These are phyloP conservation scores for Coriaria nepalensis DNA, from an alignment of 306 rosid species.

Conservation along the genomic window DNA sequence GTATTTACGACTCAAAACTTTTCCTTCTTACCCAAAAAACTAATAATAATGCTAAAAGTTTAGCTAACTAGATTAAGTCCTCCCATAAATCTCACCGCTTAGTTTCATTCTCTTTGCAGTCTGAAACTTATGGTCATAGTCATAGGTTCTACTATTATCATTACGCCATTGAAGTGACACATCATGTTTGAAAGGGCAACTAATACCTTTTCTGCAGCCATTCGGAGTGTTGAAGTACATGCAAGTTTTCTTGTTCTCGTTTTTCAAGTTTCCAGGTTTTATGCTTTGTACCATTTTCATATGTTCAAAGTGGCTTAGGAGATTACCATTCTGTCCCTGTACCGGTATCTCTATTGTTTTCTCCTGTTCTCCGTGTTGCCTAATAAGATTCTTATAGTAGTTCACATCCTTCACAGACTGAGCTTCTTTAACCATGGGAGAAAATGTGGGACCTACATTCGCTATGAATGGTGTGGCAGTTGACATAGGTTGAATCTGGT, in stretches of 20 bases:
- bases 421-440: slow-evolving; percentile 10
- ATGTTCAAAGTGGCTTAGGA: slow-evolving; percentile 23
- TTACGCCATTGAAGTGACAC: slow-evolving; percentile 13
- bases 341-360: slow-evolving; percentile 18
- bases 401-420: slow-evolving; percentile 33
- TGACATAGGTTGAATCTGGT: neutral
- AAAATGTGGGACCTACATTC: neutral
- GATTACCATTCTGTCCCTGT: slow-evolving; percentile 24
- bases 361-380: slow-evolving; percentile 30
- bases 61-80: neutral
- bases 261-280: slow-evolving; percentile 27
- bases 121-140: slow-evolving; percentile 10
- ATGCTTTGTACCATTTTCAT: slow-evolving; percentile 21
- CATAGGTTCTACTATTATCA: slow-evolving; percentile 1
- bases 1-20: too few species aligned
- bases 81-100: slow-evolving; percentile 21
- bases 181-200: slow-evolving; percentile 50
- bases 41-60: neutral
- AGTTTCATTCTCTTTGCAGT: slow-evolving; percentile 45
- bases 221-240: slow-evolving; percentile 38
- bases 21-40: too few species aligned
- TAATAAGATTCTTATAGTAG: slow-evolving; percentile 53
- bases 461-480: slow-evolving; percentile 14
- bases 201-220: slow-evolving; percentile 58
- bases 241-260: slow-evolving; percentile 46